phyloP scores from a whole-genome alignment of 768 basidiomycete genomes.

The Panaeolus papilionaceus region DNA sequence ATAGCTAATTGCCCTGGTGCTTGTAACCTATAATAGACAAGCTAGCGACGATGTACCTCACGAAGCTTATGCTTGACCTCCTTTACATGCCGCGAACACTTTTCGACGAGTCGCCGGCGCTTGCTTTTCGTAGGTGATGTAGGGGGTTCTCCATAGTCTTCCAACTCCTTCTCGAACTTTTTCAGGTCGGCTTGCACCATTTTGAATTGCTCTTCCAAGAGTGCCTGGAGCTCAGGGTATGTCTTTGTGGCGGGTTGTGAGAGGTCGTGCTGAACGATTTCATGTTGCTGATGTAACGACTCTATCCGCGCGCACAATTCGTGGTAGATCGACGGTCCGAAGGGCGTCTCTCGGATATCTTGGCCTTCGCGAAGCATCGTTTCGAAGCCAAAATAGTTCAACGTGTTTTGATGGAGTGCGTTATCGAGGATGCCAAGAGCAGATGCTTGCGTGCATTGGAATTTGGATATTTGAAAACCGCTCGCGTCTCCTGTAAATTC shows the following conservation, averaged over 20 bases:
- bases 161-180: background rate
- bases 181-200: background rate
- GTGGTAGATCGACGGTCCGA: constrained; percentile 4
- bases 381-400: constrained; percentile 3
- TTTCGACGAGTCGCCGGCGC: background rate
- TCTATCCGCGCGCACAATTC: background rate
- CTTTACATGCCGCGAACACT: background rate
- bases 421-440: background rate
- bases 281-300: background rate
- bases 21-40: background rate
- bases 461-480: background rate
- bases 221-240: background rate
- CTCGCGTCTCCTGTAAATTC: background rate
- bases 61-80: background rate
- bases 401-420: background rate
- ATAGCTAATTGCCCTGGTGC: background rate
- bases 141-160: background rate
- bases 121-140: background rate
- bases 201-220: background rate
- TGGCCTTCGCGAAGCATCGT: constrained; percentile 10
- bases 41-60: background rate
- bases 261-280: background rate
- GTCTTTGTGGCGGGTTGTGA: background rate
- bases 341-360: constrained; percentile 4
- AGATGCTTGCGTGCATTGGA: background rate